These are phyloP conservation scores for Capsella rubella DNA, from an alignment of 441 rosid genomes.

Conservation along the genomic window DNA sequence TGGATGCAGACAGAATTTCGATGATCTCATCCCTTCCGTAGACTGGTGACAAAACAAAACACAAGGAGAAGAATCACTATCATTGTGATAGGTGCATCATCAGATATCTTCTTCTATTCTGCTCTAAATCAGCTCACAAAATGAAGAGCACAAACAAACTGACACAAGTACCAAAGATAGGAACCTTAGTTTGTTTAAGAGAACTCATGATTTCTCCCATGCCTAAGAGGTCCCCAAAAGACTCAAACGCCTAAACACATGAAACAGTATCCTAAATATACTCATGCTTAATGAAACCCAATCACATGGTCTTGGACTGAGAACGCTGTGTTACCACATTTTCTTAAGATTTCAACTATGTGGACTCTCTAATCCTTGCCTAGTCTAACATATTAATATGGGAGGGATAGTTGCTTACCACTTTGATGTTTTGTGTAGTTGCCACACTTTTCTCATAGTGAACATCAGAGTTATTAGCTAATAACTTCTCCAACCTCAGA, in stretches of 20 bases:
- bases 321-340: background rate
- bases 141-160: slow-evolving; percentile 1
- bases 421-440: slow-evolving; percentile 71
- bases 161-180: slow-evolving; percentile 22
- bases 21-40: slow-evolving; percentile 84
- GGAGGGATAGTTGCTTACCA: slow-evolving; percentile 52
- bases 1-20: slow-evolving; percentile 92
- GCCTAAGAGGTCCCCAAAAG: background rate
- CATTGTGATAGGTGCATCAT: slow-evolving; percentile 6
- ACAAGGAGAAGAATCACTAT: slow-evolving; percentile 21
- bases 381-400: background rate
- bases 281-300: background rate
- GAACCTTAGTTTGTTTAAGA: slow-evolving; percentile 1
- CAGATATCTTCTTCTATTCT: slow-evolving; percentile 5
- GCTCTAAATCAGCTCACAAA: slow-evolving; percentile 1
- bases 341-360: background rate
- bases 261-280: slow-evolving; percentile 11
- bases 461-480: slow-evolving; percentile 69
- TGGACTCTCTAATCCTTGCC: slow-evolving; percentile 2
- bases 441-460: slow-evolving; percentile 69
- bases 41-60: slow-evolving; percentile 57
- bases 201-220: background rate
- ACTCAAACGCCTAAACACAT: slow-evolving; percentile 7
- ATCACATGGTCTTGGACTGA: slow-evolving; percentile 5
- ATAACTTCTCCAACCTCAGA: slow-evolving; percentile 65